Percentiles rank a stretch among this genome's conserved stretches.
These are phyloP conservation scores for Aristolochia contorta DNA, from an alignment of 164 flowering plant species.

Conservation along the genomic window DNA sequence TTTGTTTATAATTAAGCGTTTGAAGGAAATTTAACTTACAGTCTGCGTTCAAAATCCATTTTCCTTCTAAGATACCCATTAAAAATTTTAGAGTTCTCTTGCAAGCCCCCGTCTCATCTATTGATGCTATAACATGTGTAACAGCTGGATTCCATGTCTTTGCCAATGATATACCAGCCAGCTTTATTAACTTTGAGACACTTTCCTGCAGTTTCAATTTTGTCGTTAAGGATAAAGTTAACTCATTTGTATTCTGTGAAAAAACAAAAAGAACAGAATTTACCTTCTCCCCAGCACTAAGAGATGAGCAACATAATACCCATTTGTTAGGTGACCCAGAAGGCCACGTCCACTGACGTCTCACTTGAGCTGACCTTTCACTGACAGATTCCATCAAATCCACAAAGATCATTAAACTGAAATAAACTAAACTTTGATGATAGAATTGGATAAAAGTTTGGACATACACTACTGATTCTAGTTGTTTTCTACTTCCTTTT, in stretches of 20 bases:
- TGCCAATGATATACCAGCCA: constrained; percentile 41
- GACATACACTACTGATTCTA: constrained; percentile 24
- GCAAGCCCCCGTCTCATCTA: constrained; percentile 81
- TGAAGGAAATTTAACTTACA: constrained; percentile 40
- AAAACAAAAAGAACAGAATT: background rate
- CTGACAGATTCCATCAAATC: constrained; percentile 22
- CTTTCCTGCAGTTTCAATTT: constrained; percentile 42
- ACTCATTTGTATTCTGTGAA: background rate
- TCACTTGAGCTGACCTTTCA: constrained; percentile 10
- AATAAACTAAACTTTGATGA: background rate
- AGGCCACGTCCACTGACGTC: constrained; percentile 17
- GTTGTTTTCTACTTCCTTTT: constrained; percentile 21
- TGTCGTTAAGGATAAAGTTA: background rate
- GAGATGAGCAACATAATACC: constrained; percentile 79
- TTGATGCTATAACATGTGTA: constrained; percentile 89
- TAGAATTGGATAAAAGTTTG: background rate
- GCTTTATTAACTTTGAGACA: constrained; percentile 47
- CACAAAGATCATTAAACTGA: constrained; percentile 5
- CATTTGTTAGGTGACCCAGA: constrained; percentile 32
- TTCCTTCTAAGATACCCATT: constrained; percentile 90
- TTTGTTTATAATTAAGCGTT: background rate
- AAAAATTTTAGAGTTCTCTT: constrained; percentile 77
- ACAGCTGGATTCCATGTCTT: constrained; percentile 59
- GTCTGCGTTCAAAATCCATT: constrained; percentile 78
- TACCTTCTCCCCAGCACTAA: constrained; percentile 63